A percentile compares a stretch with the other conserved stretches of the same genome.
phyloP scores from a whole-genome alignment of 2,329 filamentous ascomycete genomes.

The Rutstroemia sp. region DNA sequence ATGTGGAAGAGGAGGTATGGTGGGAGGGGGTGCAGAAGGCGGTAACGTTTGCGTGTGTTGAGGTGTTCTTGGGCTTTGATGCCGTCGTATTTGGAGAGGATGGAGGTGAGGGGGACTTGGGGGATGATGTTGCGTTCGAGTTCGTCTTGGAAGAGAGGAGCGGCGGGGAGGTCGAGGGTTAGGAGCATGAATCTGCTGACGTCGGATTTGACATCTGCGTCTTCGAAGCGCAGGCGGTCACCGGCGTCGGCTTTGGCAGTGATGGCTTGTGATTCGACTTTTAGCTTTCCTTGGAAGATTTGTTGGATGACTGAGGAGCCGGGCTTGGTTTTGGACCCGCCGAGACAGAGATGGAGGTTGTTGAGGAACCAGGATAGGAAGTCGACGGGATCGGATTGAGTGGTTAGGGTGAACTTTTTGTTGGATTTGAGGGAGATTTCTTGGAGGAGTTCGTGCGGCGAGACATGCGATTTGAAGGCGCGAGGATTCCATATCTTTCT shows the following conservation, averaged over 20 bases:
- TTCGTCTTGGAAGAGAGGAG: conserved; percentile 93
- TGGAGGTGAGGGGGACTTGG: conserved; percentile 72
- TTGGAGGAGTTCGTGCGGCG: conserved; percentile 92
- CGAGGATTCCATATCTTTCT: conserved; percentile 98
- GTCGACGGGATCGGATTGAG: conserved; percentile 91
- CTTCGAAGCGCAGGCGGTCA: conserved; percentile 87
- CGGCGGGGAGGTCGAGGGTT: conserved; percentile 84
- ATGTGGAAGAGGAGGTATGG: conserved; percentile 91
- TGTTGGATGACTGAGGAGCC: conserved; percentile 81
- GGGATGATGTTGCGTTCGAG: conserved; percentile 95
- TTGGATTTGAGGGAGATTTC: conserved; percentile 85
- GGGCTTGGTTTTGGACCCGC: conserved; percentile 81
- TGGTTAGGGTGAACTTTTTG: conserved; percentile 85
- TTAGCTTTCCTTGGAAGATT: conserved; percentile 87
- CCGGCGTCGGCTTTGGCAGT: conserved; percentile 82
- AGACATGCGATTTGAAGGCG: conserved; percentile 94
- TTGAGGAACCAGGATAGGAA: conserved; percentile 98
- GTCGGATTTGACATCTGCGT: conserved; percentile 72
- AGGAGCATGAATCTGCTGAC: conserved; percentile 80
- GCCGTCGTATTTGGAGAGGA: conserved; percentile 91
- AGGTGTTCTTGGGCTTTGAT: conserved; percentile 79
- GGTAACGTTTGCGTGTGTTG: conserved; percentile 80
- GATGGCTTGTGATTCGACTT: conserved; percentile 89
- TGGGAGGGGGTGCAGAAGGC: conserved; percentile 81
- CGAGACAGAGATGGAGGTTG: conserved; percentile 84